Conservation (phyloP, 495 filamentous ascomycete genomes). For the Podospora appendiculata region DNA sequence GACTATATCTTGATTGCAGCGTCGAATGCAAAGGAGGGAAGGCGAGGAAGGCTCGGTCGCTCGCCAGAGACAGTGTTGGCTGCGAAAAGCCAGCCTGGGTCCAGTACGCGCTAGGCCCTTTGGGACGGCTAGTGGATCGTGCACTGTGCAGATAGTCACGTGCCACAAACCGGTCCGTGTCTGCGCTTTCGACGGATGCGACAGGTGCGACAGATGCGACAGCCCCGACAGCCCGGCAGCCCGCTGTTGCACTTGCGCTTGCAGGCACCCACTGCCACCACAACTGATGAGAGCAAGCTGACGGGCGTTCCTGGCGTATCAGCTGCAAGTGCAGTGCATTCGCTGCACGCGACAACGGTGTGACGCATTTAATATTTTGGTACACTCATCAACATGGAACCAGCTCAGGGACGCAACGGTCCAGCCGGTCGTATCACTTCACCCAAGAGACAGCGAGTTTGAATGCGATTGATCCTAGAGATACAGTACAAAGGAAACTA, state of each 20-base stretch:
- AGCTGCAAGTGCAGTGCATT: too few species aligned
- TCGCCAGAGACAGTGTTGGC: conserved; percentile 10
- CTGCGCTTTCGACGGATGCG: neutral
- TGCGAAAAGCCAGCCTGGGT: conserved; percentile 19
- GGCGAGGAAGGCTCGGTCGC: conserved; percentile 7
- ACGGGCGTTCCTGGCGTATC: too few species aligned
- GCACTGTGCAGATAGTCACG: neutral
- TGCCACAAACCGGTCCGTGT: neutral
- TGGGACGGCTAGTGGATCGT: conserved; percentile 10
- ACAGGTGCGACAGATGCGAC: neutral
- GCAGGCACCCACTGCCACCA: neutral
- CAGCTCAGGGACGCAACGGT: too few species aligned
- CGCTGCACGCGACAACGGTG: too few species aligned
- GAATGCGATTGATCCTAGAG: too few species aligned
- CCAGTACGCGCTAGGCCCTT: conserved; percentile 13
- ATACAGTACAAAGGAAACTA: too few species aligned
- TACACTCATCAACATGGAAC: too few species aligned
- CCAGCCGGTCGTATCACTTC: too few species aligned
- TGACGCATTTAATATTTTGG: too few species aligned
- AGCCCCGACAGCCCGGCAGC: neutral
- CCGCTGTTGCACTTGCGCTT: neutral
- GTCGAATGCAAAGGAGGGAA: conserved; percentile 9
- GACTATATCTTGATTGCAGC: conserved; percentile 5
- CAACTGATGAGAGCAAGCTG: neutral
- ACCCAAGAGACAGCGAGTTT: too few species aligned